Evolutionary conservation across 139 green algal genomes (phyloP), one percentile per base, ranked within the genome.

Genomic region (Tetraselmis striata): DNA sequence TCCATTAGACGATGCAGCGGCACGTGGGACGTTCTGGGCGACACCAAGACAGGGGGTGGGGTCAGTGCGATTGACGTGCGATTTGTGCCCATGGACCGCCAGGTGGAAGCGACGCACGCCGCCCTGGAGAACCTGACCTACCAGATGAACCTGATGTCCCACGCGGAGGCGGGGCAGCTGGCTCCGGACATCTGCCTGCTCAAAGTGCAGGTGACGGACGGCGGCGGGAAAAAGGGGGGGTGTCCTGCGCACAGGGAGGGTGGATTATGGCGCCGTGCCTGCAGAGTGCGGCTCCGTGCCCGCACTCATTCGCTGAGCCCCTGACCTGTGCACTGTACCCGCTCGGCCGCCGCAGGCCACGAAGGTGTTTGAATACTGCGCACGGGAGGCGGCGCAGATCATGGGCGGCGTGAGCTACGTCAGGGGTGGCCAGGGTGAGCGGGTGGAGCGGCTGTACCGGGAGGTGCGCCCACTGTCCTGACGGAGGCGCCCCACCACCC

Each of bases 371-470:
- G 85, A 88, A 75, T 86, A 83, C 77, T 86, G 82, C 80, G 82
- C 85, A 1, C 32, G 82, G 26, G 85, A 88, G 77, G 85, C 85
- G 2, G 85, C 82, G 45, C 85, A 88, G 79, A 85, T 88, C 32
- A 81, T 88, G 27, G 85, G 85, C 31, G 85, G 85, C 30, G 75
- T 74, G 29, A 77, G 28, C 32, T 88, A 88, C 77, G 32, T 84
- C 0, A 31, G 85, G 30, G 85, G 85, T 77, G 84, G 84, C 18
- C 82, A 85, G 77, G 82, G 83, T 74, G 76, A 82, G 23, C 58
- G 74, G 59, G 80, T 87, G 1, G 84, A 87, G 80, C 76, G 84
- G 25, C 79, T 84, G 28, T 87, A 87, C 45, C 59, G 84, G 25
- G 84, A 88, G 75, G 81, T 85, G 0, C 32, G 81, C 74, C 25